Percentiles rank a stretch among this genome's conserved stretches.
Conservation (phyloP, 2,329 filamentous ascomycete species). For the Plenodomus tracheiphilus region DNA sequence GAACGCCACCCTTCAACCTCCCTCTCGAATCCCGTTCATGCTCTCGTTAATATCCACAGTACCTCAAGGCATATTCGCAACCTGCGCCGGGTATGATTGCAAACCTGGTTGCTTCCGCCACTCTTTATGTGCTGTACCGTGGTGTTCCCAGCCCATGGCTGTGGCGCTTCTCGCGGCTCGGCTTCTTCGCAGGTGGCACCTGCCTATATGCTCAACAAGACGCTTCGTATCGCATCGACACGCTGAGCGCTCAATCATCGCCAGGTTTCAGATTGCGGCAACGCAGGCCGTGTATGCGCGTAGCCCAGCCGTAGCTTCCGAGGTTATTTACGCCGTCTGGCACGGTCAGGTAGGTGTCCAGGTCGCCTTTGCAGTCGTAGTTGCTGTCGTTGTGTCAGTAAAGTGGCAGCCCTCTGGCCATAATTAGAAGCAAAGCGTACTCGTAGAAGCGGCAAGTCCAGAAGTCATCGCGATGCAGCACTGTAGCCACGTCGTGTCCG, state of each 20-base stretch:
- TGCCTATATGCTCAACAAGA: background rate
- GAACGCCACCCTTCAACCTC: background rate
- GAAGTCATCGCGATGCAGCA: constrained; percentile 29
- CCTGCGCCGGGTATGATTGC: too few species aligned
- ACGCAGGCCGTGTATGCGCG: constrained; percentile 30
- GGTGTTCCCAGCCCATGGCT: too few species aligned
- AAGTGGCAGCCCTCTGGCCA: background rate
- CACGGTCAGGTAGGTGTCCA: constrained; percentile 24
- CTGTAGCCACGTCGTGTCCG: constrained; percentile 30
- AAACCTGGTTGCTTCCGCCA: too few species aligned
- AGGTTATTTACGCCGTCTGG: constrained; percentile 40
- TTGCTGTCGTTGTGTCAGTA: constrained; percentile 22
- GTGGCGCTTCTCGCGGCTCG: background rate
- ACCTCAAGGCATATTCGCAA: too few species aligned
- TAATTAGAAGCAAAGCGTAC: constrained; percentile 20
- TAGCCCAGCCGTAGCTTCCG: constrained; percentile 32
- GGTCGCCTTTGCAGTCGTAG: constrained; percentile 32
- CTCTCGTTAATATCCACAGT: too few species aligned
- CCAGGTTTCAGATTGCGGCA: constrained; percentile 25
- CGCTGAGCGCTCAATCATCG: constrained; percentile 6
- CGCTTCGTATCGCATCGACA: background rate
- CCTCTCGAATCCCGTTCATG: background rate
- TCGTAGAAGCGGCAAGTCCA: constrained; percentile 43
- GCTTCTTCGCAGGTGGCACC: background rate
- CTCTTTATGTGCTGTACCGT: too few species aligned